phyloP scores from a whole-genome alignment of 306 rosid species.

The Canavalia gladiata region DNA sequence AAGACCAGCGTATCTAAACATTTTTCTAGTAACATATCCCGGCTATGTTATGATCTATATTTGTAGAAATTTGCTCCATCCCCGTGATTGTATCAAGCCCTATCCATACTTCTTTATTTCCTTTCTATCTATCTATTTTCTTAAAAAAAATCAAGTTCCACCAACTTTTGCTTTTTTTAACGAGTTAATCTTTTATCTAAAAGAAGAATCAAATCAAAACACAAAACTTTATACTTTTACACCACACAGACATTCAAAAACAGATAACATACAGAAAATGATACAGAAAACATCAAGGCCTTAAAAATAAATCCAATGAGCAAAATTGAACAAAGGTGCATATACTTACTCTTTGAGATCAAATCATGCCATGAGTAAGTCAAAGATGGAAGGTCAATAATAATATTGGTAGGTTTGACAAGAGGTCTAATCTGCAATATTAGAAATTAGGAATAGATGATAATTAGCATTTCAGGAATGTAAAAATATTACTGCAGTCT shows the following conservation, averaged over 20 bases:
- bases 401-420: conserved; percentile 79
- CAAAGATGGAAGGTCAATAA: conserved; percentile 58
- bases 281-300: background rate
- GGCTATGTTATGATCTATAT: background rate
- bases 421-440: conserved; percentile 88
- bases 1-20: background rate
- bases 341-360: conserved; percentile 76
- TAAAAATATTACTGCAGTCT: conserved; percentile 16
- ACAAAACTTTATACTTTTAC: background rate
- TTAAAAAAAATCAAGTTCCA: background rate
- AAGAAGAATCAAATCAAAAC: conserved; percentile 11
- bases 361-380: conserved; percentile 93
- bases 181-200: background rate
- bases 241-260: background rate
- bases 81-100: background rate
- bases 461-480: conserved; percentile 34
- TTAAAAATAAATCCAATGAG: conserved; percentile 34
- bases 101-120: background rate
- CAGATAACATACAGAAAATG: background rate
- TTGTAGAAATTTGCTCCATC: background rate
- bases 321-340: background rate
- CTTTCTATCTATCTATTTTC: conserved; percentile 16
- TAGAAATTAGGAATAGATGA: conserved; percentile 20
- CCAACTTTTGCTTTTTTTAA: background rate
- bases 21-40: background rate